Conservation (phyloP, 306 rosid genomes). For the Boehmeria nivea region DNA sequence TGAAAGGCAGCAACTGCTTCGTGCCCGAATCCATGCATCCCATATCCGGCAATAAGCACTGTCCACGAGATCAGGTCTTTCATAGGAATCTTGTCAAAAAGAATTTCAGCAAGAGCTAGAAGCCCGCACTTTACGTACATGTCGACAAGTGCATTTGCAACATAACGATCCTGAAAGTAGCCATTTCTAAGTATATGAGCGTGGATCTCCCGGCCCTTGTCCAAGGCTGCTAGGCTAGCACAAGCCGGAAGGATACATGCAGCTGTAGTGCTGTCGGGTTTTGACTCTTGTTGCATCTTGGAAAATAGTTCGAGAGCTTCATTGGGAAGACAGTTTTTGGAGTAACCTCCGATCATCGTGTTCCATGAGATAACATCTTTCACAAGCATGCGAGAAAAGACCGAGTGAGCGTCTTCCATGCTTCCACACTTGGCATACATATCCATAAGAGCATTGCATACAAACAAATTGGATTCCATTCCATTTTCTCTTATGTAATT, state of each 20-base stretch:
- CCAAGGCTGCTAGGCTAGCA: constrained; percentile 11
- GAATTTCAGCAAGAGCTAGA: not conserved
- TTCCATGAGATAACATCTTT: constrained; percentile 8
- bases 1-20: constrained; percentile 4
- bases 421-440: constrained; percentile 14
- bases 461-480: constrained; percentile 9
- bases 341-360: constrained; percentile 12
- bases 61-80: constrained; percentile 15
- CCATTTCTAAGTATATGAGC: constrained; percentile 3
- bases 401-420: constrained; percentile 7
- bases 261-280: not conserved
- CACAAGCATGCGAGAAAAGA: not conserved
- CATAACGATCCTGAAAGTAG: constrained; percentile 2
- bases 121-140: constrained; percentile 12
- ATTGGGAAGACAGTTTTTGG: constrained; percentile 7
- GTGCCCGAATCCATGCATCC: constrained; percentile 8
- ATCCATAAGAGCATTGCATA: constrained; percentile 8
- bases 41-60: constrained; percentile 5
- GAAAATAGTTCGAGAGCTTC: constrained; percentile 4
- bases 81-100: not conserved
- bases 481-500: constrained; percentile 5
- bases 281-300: not conserved
- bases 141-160: constrained; percentile 8
- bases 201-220: constrained; percentile 14
- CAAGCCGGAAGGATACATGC: constrained; percentile 9